Percentiles rank a stretch among this genome's conserved stretches.
Evolutionary conservation across 495 filamentous ascomycete genomes (phyloP).

Genomic region (Hypoxylon rickii): DNA sequence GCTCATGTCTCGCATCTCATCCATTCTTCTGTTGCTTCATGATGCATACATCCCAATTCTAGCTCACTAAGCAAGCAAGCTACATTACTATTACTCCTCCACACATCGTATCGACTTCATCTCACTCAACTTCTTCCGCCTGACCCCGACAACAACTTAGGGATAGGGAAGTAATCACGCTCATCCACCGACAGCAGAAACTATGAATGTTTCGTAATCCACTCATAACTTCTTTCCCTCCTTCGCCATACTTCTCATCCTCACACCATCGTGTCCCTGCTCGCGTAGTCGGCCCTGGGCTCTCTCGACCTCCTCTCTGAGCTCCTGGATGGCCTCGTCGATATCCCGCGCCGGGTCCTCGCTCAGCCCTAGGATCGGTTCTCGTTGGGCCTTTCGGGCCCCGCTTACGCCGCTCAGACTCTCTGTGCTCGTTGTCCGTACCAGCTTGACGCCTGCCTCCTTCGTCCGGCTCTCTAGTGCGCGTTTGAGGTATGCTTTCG

Average conservation of each 20-base stretch:
- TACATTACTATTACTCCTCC: too few relatives aligned
- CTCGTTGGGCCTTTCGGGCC: constrained; percentile 12
- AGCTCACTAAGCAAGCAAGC: too few relatives aligned
- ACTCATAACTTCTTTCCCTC: constrained; percentile 14
- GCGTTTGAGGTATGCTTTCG: constrained; percentile 67
- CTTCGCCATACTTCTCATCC: constrained; percentile 2
- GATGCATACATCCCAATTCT: too few relatives aligned
- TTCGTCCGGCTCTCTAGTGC: constrained; percentile 49
- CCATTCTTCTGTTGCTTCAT: too few relatives aligned
- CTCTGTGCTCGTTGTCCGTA: constrained; percentile 44
- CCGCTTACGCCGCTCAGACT: constrained; percentile 35
- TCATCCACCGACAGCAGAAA: too few relatives aligned
- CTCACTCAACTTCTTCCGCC: too few relatives aligned
- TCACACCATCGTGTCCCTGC: neutral
- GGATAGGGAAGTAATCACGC: too few relatives aligned
- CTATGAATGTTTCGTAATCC: neutral
- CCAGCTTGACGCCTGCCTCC: constrained; percentile 39
- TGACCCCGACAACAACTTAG: too few relatives aligned
- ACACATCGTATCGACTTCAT: too few relatives aligned
- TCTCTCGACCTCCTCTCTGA: constrained; percentile 64
- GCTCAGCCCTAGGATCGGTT: constrained; percentile 75
- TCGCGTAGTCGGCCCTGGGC: constrained; percentile 41
- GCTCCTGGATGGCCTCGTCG: constrained; percentile 77
- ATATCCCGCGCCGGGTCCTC: constrained; percentile 76
- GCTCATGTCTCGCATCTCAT: too few relatives aligned